Evolutionary conservation across 257 asterid genomes (phyloP).

Genomic region (Przewalskia tangutica): DNA sequence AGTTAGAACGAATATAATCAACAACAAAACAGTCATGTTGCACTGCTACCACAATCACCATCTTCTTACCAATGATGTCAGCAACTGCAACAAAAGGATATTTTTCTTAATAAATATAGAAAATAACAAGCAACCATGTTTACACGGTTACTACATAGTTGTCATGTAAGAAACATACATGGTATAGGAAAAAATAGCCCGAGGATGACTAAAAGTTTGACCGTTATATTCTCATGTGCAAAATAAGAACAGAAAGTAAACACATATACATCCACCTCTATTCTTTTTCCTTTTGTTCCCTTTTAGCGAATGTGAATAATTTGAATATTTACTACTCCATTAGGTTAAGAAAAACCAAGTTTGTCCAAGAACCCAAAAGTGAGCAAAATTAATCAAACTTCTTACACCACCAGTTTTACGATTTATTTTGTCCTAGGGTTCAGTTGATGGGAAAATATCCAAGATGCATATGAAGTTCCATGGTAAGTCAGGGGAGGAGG

Average conservation of each 20-base stretch:
- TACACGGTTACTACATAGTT: background rate
- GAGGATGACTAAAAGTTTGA: background rate
- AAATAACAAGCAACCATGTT: background rate
- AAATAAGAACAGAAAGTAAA: background rate
- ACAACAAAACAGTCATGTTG: constrained; percentile 1
- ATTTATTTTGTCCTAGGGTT: background rate
- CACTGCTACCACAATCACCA: constrained; percentile 35
- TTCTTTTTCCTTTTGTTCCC: background rate
- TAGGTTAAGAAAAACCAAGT: background rate
- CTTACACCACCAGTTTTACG: background rate
- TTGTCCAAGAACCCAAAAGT: background rate
- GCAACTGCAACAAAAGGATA: constrained; percentile 48
- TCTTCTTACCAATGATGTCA: constrained; percentile 78
- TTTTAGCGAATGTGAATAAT: background rate
- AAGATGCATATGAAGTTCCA: background rate
- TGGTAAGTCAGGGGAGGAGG: too few relatives aligned
- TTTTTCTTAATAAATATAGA: background rate
- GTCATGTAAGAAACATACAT: background rate
- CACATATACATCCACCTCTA: too few relatives aligned
- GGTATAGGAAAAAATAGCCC: background rate
- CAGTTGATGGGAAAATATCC: background rate
- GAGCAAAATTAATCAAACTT: background rate
- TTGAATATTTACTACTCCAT: too few relatives aligned
- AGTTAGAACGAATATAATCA: constrained; percentile 6
- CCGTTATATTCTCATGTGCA: background rate